Evolutionary conservation across 805 yeast species (phyloP), one percentile per base, ranked within the genome.

Genomic region (Ogataea zsoltii): DNA sequence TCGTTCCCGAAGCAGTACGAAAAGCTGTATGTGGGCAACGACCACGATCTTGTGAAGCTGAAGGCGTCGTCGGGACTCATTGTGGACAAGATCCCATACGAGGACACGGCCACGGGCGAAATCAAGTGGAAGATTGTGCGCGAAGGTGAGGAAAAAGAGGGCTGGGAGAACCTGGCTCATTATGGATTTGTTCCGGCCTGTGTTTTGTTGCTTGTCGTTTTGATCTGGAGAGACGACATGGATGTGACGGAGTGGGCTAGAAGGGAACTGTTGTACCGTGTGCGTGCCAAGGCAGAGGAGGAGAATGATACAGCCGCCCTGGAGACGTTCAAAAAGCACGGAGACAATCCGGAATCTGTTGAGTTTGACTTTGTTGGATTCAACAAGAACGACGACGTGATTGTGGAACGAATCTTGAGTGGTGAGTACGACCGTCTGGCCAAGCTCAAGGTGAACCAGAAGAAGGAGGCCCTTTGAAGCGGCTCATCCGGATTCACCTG

Each of bases 11-110:
- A 68, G 50, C 81, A 84, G 60, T 58, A 71, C 38, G 74, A 76
- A 59, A 69, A 69, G 38, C 70, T 83, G 56, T 82, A 73, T 60
- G 65, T 74, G 49, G 80, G 76, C 60, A 88, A 88, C 70, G 74
- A 82, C 36, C 73, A 71, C 41, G 85, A 79, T 62, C 75, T 87
- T 58, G 67, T 68, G 51, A 75, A 75, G 60, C 78, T 82, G 54
- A 76, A 79, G 54, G 75, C 78, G 16, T 67, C 75, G 18, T 78
- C 83, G 31, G 83, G 85, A 39, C 73, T 79, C 57, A 83, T 88
- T 57, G 75, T 88, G 53, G 96, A 88, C 65, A 88, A 88, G 68
- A 79, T 88, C 48, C 96, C 96, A 35, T 86, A 79, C 63, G 86
- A 83, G 67, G 94, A 85, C 66, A 82, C 85, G 34, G 71, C 80